Conservation (phyloP, 148 eudicot species). For the Camellia granthamiana region DNA sequence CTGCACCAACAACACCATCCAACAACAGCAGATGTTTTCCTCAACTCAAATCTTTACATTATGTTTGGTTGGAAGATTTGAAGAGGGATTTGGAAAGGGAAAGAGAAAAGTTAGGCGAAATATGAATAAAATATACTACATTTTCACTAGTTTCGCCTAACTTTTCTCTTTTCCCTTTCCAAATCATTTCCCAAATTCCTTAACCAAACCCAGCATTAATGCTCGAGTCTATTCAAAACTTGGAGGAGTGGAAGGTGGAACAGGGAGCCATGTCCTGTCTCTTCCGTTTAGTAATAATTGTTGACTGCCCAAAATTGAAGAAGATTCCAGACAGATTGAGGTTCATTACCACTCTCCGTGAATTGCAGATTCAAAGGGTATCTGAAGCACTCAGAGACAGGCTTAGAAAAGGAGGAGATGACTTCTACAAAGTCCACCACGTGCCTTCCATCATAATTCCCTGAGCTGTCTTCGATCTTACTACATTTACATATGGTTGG, state of each 20-base stretch:
- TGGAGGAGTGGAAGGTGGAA: background rate
- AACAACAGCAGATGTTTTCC: background rate
- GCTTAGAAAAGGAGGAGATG: slow-evolving; percentile 13
- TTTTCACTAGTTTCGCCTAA: no score
- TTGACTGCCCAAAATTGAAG: background rate
- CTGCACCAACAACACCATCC: background rate
- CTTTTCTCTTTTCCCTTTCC: no score
- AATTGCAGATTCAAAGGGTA: background rate
- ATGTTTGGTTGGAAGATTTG: no score
- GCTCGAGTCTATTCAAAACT: no score
- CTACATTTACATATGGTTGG: background rate
- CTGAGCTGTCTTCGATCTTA: background rate
- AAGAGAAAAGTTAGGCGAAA: no score
- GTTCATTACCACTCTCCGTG: slow-evolving; percentile 8
- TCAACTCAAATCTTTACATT: slow-evolving; percentile 13
- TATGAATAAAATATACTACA: no score
- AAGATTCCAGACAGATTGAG: slow-evolving; percentile 19
- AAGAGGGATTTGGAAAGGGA: no score
- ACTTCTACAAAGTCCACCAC: slow-evolving; percentile 20
- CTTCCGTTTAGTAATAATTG: background rate
- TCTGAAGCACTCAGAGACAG: slow-evolving; percentile 10
- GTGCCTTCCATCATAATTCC: background rate
- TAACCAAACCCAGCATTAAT: no score
- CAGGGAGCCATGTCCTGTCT: slow-evolving; percentile 8
- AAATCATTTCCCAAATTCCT: no score